Evolutionary conservation across 139 green algal species (phyloP).

Genomic region (Dunaliella primolecta): DNA sequence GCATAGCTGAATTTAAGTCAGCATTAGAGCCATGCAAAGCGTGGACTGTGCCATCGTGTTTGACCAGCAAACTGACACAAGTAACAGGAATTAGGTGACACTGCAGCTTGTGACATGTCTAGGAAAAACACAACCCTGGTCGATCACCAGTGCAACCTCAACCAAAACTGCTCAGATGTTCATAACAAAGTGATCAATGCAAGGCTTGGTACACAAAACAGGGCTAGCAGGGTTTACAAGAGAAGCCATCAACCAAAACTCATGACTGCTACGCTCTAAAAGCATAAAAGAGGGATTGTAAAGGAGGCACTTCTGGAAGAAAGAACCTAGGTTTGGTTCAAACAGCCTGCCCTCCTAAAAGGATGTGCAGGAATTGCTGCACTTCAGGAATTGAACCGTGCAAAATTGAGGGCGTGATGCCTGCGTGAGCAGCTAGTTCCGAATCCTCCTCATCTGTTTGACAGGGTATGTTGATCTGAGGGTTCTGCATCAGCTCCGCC

Average conservation of each 20-base stretch:
- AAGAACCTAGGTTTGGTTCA: background rate
- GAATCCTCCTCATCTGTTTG: background rate
- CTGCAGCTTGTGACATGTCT: too few relatives aligned
- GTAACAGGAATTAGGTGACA: background rate
- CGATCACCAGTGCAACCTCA: too few relatives aligned
- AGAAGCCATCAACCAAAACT: background rate
- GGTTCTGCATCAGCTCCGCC: background rate
- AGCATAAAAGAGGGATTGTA: background rate
- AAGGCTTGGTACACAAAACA: background rate
- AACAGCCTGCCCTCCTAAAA: background rate
- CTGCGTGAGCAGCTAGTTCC: background rate
- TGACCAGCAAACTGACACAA: background rate
- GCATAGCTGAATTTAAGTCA: too few relatives aligned
- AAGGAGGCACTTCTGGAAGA: background rate
- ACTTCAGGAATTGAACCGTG: background rate
- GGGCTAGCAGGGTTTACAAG: background rate
- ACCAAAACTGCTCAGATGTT: background rate
- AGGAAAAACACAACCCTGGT: background rate
- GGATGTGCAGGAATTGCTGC: background rate
- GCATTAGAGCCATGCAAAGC: too few relatives aligned
- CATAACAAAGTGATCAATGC: background rate
- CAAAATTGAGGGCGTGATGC: background rate
- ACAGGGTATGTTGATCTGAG: background rate
- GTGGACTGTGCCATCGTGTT: too few relatives aligned
- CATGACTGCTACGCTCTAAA: too few relatives aligned